Conservation (phyloP, 768 basidiomycete species). For the Amanita muscaria region DNA sequence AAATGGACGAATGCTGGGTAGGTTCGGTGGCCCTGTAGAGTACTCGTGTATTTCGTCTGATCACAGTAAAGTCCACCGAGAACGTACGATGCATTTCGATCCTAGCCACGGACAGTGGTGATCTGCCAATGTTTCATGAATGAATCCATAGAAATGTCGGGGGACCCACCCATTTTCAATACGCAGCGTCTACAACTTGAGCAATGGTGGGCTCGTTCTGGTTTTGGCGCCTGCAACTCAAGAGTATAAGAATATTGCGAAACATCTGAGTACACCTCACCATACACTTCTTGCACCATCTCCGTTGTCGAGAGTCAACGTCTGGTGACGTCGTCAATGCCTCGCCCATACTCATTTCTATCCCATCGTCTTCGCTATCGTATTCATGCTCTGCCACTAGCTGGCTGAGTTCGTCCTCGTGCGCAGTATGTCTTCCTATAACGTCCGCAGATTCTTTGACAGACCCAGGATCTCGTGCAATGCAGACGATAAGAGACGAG, state of each 20-base stretch:
- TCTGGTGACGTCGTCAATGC: constrained; percentile 51
- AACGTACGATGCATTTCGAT: constrained; percentile 61
- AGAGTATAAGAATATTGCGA: too few relatives aligned
- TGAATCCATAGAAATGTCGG: neutral
- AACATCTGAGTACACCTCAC: constrained; percentile 25
- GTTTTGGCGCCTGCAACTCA: constrained; percentile 55
- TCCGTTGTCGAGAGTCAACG: constrained; percentile 38
- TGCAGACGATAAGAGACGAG: constrained; percentile 64
- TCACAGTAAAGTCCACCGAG: neutral
- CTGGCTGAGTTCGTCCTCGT: constrained; percentile 7
- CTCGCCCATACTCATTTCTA: constrained; percentile 47
- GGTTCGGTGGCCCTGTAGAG: constrained; percentile 64
- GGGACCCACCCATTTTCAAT: constrained; percentile 68
- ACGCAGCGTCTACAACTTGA: constrained; percentile 68
- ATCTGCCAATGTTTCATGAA: constrained; percentile 36
- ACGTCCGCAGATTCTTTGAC: constrained; percentile 26
- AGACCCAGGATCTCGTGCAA: constrained; percentile 69
- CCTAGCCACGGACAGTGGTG: constrained; percentile 87
- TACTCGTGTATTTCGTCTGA: neutral
- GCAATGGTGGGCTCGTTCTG: constrained; percentile 77
- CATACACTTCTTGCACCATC: constrained; percentile 77
- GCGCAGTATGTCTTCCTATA: too few relatives aligned
- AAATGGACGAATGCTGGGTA: constrained; percentile 83
- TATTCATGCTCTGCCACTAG: constrained; percentile 17
- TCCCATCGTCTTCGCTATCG: constrained; percentile 29